A percentile compares a stretch with the other conserved stretches of the same genome.
Evolutionary conservation across 371 early-diverging fungal species (phyloP).

Genomic region (Mucor sp.): DNA sequence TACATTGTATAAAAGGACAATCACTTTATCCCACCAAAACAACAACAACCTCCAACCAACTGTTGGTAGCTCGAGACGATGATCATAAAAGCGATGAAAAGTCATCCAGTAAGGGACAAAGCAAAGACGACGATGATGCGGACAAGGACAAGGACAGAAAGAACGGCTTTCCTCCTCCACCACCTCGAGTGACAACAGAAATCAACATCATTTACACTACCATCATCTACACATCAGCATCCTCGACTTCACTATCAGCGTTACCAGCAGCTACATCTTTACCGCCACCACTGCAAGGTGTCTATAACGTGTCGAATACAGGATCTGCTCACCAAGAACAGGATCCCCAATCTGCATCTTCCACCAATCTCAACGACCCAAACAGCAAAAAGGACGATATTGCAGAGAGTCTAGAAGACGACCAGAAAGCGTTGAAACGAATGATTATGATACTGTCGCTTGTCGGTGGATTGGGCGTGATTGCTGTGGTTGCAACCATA

Average conservation of each 20-base stretch:
- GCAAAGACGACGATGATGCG: not conserved
- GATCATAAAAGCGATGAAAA: not conserved
- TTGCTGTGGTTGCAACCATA: slow-evolving; percentile 26
- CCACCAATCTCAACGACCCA: not conserved
- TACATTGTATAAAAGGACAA: not conserved
- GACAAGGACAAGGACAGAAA: not conserved
- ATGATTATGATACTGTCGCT: slow-evolving; percentile 31
- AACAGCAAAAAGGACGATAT: slow-evolving; percentile 8
- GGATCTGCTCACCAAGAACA: slow-evolving; percentile 10
- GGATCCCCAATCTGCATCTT: not conserved
- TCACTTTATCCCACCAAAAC: not conserved
- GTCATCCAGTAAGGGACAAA: not conserved
- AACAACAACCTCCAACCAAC: not conserved
- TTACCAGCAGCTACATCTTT: not conserved
- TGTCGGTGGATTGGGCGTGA: slow-evolving; percentile 34
- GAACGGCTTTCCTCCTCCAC: not conserved
- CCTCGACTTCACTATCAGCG: not conserved
- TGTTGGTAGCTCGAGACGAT: not conserved
- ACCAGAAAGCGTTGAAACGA: slow-evolving; percentile 24
- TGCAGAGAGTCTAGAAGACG: slow-evolving; percentile 4
- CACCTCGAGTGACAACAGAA: not conserved
- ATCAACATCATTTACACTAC: slow-evolving; percentile 10
- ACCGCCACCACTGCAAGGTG: not conserved
- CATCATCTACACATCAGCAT: slow-evolving; percentile 1
- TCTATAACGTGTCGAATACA: slow-evolving; percentile 18